Evolutionary conservation across 2,329 filamentous ascomycete species (phyloP), one percentile per base, ranked within the genome.

Genomic region (Plenodomus tracheiphilus): DNA sequence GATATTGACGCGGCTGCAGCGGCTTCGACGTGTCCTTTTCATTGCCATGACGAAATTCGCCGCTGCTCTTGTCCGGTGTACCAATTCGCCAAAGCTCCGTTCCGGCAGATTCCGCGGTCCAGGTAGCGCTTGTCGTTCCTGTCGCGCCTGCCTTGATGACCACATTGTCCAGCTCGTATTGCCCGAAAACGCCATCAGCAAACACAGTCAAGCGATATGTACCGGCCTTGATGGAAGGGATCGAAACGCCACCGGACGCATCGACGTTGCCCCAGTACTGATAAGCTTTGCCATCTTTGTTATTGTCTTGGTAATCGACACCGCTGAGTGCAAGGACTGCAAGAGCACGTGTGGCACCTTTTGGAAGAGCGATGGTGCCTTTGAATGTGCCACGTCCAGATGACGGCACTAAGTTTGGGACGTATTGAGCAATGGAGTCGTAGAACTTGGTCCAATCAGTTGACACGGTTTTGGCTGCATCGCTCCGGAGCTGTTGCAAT

Each of bases 171-270:
- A 81, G 76, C 1, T 75, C 69, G 56, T 78, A 85, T 54, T 85
- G 76, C 1, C 84, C 84, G 49, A 87, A 87, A 35, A 86, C 75
- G 0, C 79, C 80, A 10, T 82, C 79, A 0, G 83, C 85, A 56
- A 85, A 86, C 22, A 87, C 70, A 1, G 84, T 87, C 7, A 87
- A 69, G 2, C 84, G 76, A 67, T 86, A 87, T 1, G 74, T 81
- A 5, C 82, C 84, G 3, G 77, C 78, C 54, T 79, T 81, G 32
- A 87, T 78, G 4, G 75, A 74, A 19, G 73, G 76, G 47, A 87
- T 84, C 9, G 65, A 70, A 4, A 83, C 80, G 4, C 67, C 64
- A 2, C 83, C 83, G 3, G 50, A 50, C 37, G 77, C 70, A 15
- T 81, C 77, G 10, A 68, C 45, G 15, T 66, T 51, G 0, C 74